Percentiles rank a stretch among this genome's conserved stretches.
These are phyloP conservation scores for Aspergillus incahuasiensis DNA, from an alignment of 495 filamentous ascomycete genomes.

Conservation along the genomic window DNA sequence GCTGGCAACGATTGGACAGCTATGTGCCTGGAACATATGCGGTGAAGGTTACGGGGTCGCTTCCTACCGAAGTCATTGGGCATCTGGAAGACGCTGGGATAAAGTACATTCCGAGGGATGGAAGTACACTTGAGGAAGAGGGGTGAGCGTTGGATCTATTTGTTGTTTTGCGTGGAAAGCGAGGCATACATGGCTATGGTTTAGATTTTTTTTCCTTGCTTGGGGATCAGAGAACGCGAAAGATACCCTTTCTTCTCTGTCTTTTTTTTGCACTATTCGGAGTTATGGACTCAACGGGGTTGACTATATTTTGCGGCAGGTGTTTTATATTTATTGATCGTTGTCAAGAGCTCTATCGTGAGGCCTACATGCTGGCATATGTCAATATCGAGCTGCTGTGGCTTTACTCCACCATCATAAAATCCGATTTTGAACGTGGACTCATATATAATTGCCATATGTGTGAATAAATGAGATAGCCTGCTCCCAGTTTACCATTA, in stretches of 20 bases:
- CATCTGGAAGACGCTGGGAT: slow-evolving; percentile 64
- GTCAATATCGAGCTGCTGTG: not conserved
- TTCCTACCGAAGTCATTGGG: slow-evolving; percentile 60
- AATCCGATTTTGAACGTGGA: not conserved
- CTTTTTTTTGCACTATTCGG: slow-evolving; percentile 17
- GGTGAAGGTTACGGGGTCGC: slow-evolving; percentile 78
- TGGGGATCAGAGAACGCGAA: not conserved
- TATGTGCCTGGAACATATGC: slow-evolving; percentile 89
- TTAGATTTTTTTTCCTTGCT: slow-evolving; percentile 3
- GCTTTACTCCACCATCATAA: not conserved
- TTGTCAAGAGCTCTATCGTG: not conserved
- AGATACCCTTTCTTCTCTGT: slow-evolving; percentile 8
- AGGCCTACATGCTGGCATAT: not conserved
- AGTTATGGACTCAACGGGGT: slow-evolving; percentile 14
- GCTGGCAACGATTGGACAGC: slow-evolving; percentile 86
- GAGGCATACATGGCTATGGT: not conserved
- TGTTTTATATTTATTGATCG: slow-evolving; percentile 2
- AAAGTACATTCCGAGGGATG: slow-evolving; percentile 63
- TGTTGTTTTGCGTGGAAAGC: not conserved
- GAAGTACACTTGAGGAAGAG: slow-evolving; percentile 49
- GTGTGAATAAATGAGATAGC: not conserved
- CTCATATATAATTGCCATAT: slow-evolving; percentile 4
- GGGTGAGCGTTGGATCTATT: slow-evolving; percentile 12
- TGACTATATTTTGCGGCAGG: slow-evolving; percentile 1
- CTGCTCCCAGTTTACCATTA: not conserved